phyloP scores from a whole-genome alignment of 73 alveolate genomes.

The Loxodes magnus region DNA sequence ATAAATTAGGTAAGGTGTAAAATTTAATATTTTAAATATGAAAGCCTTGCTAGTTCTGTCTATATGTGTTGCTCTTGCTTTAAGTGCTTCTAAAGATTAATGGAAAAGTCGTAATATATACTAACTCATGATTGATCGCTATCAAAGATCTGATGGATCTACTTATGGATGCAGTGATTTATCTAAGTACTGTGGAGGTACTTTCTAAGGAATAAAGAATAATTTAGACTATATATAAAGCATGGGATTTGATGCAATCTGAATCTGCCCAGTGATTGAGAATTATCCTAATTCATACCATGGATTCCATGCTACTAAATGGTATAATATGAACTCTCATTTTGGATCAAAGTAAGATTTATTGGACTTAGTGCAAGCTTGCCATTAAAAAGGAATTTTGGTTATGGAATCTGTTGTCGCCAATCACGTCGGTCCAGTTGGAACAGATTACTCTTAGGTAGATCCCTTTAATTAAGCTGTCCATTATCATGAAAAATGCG shows the following conservation, averaged over 20 bases:
- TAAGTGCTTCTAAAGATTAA: constrained; percentile 18
- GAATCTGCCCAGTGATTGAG: constrained; percentile 44
- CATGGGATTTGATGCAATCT: constrained; percentile 61
- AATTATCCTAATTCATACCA: constrained; percentile 35
- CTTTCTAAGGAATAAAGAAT: constrained; percentile 29
- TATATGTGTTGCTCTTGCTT: background rate
- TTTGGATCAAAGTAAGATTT: constrained; percentile 39
- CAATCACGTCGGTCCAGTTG: constrained; percentile 40
- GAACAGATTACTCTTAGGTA: constrained; percentile 32
- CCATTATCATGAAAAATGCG: constrained; percentile 73
- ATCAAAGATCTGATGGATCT: constrained; percentile 19
- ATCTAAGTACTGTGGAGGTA: constrained; percentile 44
- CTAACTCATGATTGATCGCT: constrained; percentile 39
- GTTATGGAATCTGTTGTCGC: constrained; percentile 55
- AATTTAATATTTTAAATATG: too few species aligned
- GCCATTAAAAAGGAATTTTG: constrained; percentile 36
- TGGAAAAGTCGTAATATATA: constrained; percentile 54
- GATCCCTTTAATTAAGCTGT: constrained; percentile 68
- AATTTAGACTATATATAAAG: constrained; percentile 42
- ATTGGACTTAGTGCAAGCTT: constrained; percentile 16
- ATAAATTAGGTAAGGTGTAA: too few species aligned
- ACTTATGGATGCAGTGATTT: constrained; percentile 25
- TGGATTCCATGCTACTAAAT: constrained; percentile 37
- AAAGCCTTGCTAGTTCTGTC: background rate
- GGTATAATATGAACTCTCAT: constrained; percentile 26